Evolutionary conservation across 75 land plant species (phyloP).

Genomic region (Larix kaempferi): DNA sequence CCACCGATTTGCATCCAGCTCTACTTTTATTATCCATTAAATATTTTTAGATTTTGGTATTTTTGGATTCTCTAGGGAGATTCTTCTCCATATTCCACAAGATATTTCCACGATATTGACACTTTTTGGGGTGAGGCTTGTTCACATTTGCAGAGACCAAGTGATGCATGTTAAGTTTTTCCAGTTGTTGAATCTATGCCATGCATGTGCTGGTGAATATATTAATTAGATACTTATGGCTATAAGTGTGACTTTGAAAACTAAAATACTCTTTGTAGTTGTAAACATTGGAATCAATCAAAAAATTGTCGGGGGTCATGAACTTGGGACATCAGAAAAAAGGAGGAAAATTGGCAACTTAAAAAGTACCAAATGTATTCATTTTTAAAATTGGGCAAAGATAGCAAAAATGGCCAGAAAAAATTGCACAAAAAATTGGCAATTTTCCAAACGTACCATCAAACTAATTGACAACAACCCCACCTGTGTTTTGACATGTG

Average conservation of each 20-base stretch:
- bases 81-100: background rate
- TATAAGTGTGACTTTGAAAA: background rate
- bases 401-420: too few species aligned
- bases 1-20: background rate
- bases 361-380: too few species aligned
- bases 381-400: too few species aligned
- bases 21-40: background rate
- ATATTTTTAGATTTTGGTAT: background rate
- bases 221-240: background rate
- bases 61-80: background rate
- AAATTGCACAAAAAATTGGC: too few species aligned
- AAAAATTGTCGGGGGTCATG: too few species aligned
- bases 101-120: background rate
- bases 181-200: background rate
- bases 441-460: background rate
- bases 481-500: background rate
- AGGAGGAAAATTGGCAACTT: too few species aligned
- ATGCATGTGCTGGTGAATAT: background rate
- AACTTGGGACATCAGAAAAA: too few species aligned
- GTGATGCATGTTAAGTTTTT: background rate
- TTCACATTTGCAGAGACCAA: background rate
- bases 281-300: constrained; percentile 2
- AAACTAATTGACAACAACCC: background rate
- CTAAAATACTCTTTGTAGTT: background rate
- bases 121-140: background rate